Base-by-base conservation (phyloP, 2,329 filamentous ascomycete genomes). In the Ophiocordyceps unilateralis region DNA sequence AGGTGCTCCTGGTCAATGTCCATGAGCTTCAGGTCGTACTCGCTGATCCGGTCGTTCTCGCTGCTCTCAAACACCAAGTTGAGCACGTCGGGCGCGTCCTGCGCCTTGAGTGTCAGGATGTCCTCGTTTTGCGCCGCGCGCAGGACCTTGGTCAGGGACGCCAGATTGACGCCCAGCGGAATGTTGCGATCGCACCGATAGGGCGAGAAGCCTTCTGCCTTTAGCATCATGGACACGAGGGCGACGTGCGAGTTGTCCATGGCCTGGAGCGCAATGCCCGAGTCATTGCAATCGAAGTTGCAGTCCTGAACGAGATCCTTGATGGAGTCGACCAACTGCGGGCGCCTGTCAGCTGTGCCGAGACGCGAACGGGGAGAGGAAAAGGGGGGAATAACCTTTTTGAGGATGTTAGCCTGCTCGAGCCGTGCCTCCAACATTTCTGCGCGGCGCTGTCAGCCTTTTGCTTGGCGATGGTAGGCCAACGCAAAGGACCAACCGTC, bases 271-370 rank as follows among this genome's bases (percentile, higher is more conserved):
- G 89, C 88, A 58, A 98, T 91, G 49, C 91, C 91, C 44, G 86
- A 89, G 74, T 98, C 93, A 82, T 96, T 98, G 82, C 93, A 98
- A 74, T 98, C 91, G 69, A 98, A 98, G 70, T 98, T 98, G 80
- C 91, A 98, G 69, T 98, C 91, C 67, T 96, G 91, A 43, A 98
- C 91, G 42, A 98, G 79, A 58, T 98, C 91, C 68, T 95, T 96
- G 79, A 98, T 95, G 55, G 93, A 86, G 62, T 98, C 93, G 57
- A 98, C 88, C 49, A 96, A 85, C 87, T 94, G 52, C 4, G 41
- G 19, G 21, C 32, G 21, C 9, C 2, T 19, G 34, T 30, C 40
- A 38, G 34, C 12, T 36, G n/a, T 30, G 32, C 32, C n/a, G 17
- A n/a, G n/a, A n/a, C 17, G 10, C 17, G 32, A 7, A n/a, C 32